These are phyloP conservation scores for Galerina marginata DNA, from an alignment of 768 basidiomycete genomes.

Conservation along the genomic window DNA sequence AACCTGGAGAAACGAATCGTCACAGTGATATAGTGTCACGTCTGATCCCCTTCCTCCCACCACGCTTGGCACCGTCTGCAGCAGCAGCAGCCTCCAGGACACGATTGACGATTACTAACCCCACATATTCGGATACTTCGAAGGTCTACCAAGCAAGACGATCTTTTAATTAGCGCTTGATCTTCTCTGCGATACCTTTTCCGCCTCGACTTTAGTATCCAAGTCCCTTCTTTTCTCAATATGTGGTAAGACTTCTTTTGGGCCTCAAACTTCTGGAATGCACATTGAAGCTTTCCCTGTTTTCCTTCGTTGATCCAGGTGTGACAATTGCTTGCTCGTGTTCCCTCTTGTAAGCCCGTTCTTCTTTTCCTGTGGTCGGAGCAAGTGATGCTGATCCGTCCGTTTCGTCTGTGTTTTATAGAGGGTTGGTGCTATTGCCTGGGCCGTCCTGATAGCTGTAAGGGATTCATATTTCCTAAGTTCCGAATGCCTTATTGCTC, in stretches of 20 bases:
- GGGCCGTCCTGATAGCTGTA: conserved; percentile 68
- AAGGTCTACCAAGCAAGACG: conserved; percentile 11
- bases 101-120: conserved; percentile 16
- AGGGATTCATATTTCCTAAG: conserved; percentile 27
- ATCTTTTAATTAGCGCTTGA: conserved; percentile 25
- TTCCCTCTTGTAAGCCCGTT: conserved; percentile 65
- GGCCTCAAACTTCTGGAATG: conserved; percentile 13
- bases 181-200: conserved; percentile 31
- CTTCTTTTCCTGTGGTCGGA: conserved; percentile 21
- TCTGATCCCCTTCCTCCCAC: conserved; percentile 22
- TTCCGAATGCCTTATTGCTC: conserved; percentile 11
- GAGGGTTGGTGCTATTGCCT: conserved; percentile 76
- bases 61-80: conserved; percentile 24
- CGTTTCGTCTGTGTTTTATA: conserved; percentile 37
- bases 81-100: conserved; percentile 18
- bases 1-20: conserved; percentile 18
- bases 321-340: conserved; percentile 79
- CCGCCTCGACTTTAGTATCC: conserved; percentile 16
- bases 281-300: conserved; percentile 8
- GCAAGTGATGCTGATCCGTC: conserved; percentile 32
- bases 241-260: conserved; percentile 31
- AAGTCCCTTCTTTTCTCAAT: conserved; percentile 15
- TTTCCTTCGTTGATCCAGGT: conserved; percentile 49
- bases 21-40: conserved; percentile 31
- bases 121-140: conserved; percentile 19